Base-by-base conservation (phyloP, 169 alveolate genomes). In the Plasmodium malariae region DNA sequence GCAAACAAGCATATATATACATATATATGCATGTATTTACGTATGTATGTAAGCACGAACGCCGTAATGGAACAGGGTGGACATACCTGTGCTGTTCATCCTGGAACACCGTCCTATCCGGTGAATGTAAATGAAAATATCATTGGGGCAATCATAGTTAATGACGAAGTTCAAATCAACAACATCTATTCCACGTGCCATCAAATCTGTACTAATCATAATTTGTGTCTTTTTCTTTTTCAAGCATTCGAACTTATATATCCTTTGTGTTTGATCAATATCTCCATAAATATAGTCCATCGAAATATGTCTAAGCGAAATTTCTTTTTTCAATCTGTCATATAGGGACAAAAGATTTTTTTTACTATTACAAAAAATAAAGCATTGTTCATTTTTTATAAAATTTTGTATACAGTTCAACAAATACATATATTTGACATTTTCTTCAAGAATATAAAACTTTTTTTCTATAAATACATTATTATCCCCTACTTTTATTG, bases 101-200 rank as follows among this genome's bases (percentile, higher is more conserved):
- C 91, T 45, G 54, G 83, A 83, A 67, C 85, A 96, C 83, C 99
- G 94, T 37, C 98, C 99, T 26, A 96, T 96, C 80, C 98, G 83
- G 93, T 98, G 99, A 59, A 98, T 94, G 95, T 98, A 99, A 95
- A 95, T 96, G 93, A 98, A 99, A 37, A 98, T 97, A 60, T 98
- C 96, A 54, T 91, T 94, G 2, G 99, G 99, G 54, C 98, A 92
- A 89, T 99, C 99, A 94, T 98, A 99, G 97, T 98, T 98, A 94
- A 99, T 98, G 68, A 99, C 99, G 62, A 98, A 95, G 5, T 98
- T 94, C 90, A 98, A 99, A 94, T 97, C 97, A 88, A 98, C 99
- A 48, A 98, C 99, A 92, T 99, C 99, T 59, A 98, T 98, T 70
- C 99, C 99, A 78, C 99, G 96, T 12, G 99, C 99, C 89, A 98